Conservation (phyloP, 2,329 filamentous ascomycete genomes). For the Cordyceps farinosa region DNA sequence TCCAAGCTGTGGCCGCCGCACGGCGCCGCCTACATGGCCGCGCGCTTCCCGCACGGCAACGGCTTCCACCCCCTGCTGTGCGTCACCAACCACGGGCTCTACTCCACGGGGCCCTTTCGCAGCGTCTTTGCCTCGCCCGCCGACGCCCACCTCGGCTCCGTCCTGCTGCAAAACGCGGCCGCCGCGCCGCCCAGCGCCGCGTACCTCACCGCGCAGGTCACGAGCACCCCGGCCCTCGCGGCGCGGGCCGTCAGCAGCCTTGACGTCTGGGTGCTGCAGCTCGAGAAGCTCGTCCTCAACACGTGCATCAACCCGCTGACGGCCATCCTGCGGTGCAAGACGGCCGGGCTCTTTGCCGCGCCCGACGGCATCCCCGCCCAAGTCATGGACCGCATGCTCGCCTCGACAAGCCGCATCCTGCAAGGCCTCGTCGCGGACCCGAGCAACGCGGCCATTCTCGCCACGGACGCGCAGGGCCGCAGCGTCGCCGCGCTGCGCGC, state of each 20-base stretch:
- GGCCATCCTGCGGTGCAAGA: constrained; percentile 69
- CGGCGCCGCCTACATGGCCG: constrained; percentile 40
- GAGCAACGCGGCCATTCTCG: constrained; percentile 38
- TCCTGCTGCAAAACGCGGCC: constrained; percentile 31
- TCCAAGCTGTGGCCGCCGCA: constrained; percentile 59
- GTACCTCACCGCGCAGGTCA: constrained; percentile 43
- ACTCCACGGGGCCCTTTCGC: constrained; percentile 46
- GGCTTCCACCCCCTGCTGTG: constrained; percentile 71
- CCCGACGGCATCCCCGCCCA: constrained; percentile 46
- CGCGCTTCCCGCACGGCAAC: constrained; percentile 35
- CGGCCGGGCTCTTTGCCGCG: constrained; percentile 70
- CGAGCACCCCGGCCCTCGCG: constrained; percentile 41
- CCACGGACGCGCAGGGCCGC: constrained; percentile 10
- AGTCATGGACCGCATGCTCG: constrained; percentile 65
- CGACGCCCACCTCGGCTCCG: constrained; percentile 45
- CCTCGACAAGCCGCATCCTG: constrained; percentile 73
- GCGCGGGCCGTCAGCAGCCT: constrained; percentile 37
- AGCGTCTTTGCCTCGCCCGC: constrained; percentile 52
- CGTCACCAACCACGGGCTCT: constrained; percentile 55
- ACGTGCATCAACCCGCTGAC: constrained; percentile 82
- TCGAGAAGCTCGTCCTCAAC: constrained; percentile 84
- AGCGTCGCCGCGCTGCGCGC: constrained; percentile 9
- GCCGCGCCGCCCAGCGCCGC: constrained; percentile 19
- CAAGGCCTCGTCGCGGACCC: constrained; percentile 62
- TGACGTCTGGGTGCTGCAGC: constrained; percentile 59